These are phyloP conservation scores for Baorangia bicolor DNA, from an alignment of 768 basidiomycete species.

Conservation along the genomic window DNA sequence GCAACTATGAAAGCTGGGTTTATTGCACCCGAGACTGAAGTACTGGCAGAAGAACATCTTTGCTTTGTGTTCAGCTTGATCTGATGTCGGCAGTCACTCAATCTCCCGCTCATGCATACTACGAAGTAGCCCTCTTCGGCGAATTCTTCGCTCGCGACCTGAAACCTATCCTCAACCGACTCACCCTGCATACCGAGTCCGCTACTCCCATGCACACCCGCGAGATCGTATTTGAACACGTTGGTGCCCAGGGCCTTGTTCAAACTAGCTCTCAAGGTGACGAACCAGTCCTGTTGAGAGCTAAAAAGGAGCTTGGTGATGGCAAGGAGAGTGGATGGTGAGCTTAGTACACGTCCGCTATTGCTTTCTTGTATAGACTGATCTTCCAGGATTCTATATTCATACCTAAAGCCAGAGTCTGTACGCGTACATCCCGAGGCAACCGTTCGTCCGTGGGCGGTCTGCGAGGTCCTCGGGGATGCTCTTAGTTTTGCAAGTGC, in stretches of 20 bases:
- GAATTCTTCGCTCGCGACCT: slow-evolving; percentile 80
- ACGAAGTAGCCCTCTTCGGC: slow-evolving; percentile 81
- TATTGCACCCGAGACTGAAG: background rate
- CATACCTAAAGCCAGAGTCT: slow-evolving; percentile 83
- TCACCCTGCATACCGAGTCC: slow-evolving; percentile 80
- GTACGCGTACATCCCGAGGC: slow-evolving; percentile 81
- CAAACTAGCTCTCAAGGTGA: slow-evolving; percentile 46
- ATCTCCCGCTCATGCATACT: slow-evolving; percentile 58
- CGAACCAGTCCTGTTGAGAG: slow-evolving; percentile 70
- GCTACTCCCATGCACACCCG: slow-evolving; percentile 69
- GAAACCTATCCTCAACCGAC: slow-evolving; percentile 72
- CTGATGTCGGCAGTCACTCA: slow-evolving; percentile 23
- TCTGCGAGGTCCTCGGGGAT: slow-evolving; percentile 75
- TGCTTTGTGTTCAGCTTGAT: background rate
- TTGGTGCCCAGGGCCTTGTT: slow-evolving; percentile 62
- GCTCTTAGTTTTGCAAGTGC: slow-evolving; percentile 79
- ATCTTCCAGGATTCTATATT: slow-evolving; percentile 63
- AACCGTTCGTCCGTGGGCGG: slow-evolving; percentile 84
- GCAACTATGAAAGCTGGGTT: too few relatives aligned
- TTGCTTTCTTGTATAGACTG: background rate
- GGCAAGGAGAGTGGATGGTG: slow-evolving; percentile 60
- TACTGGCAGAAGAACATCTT: too few relatives aligned
- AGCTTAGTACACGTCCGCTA: slow-evolving; percentile 15
- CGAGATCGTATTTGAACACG: slow-evolving; percentile 80
- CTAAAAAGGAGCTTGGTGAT: slow-evolving; percentile 70